These are phyloP conservation scores for Penicillium sp. DNA, from an alignment of 2,329 filamentous ascomycete species.

Conservation along the genomic window DNA sequence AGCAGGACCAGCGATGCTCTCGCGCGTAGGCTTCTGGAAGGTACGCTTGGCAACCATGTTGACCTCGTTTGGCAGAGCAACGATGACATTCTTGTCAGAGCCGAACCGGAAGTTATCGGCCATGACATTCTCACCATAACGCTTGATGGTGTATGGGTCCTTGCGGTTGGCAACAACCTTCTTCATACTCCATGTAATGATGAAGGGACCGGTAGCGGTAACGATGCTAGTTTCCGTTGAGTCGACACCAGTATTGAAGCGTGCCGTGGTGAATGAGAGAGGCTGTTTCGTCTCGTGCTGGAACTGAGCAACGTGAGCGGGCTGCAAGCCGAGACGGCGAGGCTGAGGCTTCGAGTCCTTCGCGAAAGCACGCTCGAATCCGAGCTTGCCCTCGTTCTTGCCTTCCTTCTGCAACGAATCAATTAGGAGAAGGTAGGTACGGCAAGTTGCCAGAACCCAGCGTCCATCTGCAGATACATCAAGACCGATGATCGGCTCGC, in stretches of 20 bases:
- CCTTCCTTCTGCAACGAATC: conserved; percentile 87
- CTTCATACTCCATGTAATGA: conserved; percentile 93
- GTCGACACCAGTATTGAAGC: conserved; percentile 87
- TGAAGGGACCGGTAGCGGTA: conserved; percentile 92
- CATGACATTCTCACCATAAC: conserved; percentile 92
- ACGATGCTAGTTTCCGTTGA: conserved; percentile 89
- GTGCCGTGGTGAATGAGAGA: conserved; percentile 84
- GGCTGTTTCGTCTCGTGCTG: conserved; percentile 90
- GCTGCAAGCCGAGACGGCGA: conserved; percentile 81
- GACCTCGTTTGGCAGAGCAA: conserved; percentile 93
- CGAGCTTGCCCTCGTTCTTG: conserved; percentile 97
- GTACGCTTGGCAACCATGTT: conserved; percentile 91
- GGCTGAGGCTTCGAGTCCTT: conserved; percentile 94
- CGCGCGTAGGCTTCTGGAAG: conserved; percentile 82
- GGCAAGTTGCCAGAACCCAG: conserved; percentile 92
- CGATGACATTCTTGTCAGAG: conserved; percentile 96
- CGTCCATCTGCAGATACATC: conserved; percentile 94
- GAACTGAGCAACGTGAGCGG: conserved; percentile 93
- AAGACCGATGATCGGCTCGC: conserved; percentile 90
- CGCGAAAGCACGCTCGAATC: conserved; percentile 89
- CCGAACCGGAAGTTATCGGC: conserved; percentile 98
- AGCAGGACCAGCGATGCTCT: conserved; percentile 76
- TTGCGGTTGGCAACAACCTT: conserved; percentile 79
- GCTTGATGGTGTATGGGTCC: conserved; percentile 93
- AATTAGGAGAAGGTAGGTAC: conserved; percentile 90